phyloP scores from a whole-genome alignment of 257 asterid genomes.

The Thymus mandschuricus region DNA sequence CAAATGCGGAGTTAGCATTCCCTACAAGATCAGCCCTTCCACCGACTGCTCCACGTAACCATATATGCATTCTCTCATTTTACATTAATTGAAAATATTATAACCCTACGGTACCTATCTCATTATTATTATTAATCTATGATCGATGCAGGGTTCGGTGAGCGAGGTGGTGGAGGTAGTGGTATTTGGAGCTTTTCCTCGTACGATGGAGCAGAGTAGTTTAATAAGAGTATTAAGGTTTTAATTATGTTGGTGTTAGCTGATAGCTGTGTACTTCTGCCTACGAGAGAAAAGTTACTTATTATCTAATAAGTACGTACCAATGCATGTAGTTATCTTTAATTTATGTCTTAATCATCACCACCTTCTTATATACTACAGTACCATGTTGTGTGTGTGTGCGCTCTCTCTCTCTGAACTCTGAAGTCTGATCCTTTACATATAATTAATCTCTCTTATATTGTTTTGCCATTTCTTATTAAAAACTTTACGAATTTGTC shows the following conservation, averaged over 20 bases:
- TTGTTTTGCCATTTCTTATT: no score
- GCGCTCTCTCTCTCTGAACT: no score
- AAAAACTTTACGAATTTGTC: no score
- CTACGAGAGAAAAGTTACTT: background rate
- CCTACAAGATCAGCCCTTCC: constrained; percentile 57
- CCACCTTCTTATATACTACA: no score
- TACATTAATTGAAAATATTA: no score
- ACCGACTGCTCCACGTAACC: constrained; percentile 51
- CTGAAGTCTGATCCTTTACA: no score
- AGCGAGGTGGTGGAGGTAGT: constrained; percentile 24
- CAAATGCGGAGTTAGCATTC: constrained; percentile 51
- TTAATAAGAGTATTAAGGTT: background rate
- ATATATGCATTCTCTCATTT: background rate
- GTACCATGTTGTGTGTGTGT: no score
- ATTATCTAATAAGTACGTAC: no score
- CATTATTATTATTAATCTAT: no score
- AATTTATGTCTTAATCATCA: background rate
- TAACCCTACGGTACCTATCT: no score
- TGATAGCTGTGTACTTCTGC: constrained; percentile 20
- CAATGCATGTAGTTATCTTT: background rate
- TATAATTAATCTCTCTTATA: no score
- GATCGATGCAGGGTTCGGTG: constrained; percentile 36
- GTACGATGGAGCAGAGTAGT: constrained; percentile 6
- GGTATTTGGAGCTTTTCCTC: constrained; percentile 10
- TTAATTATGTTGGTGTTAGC: background rate